Evolutionary conservation across 176 grass and related monocot genomes (phyloP).

Genomic region (Oryza punctata): DNA sequence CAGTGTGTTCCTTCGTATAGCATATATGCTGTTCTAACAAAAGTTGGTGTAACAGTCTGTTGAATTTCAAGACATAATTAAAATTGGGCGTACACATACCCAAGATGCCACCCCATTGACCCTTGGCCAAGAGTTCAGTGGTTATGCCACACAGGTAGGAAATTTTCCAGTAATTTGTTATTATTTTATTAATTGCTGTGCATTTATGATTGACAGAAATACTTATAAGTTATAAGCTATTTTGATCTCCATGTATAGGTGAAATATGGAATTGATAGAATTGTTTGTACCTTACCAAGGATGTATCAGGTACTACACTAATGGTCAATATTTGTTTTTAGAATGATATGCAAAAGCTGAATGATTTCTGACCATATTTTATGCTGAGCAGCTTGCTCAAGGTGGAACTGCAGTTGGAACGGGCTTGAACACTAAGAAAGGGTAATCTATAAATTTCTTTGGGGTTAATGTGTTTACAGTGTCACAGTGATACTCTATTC

Average conservation of each 20-base stretch:
- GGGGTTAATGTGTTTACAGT: slow-evolving; percentile 1
- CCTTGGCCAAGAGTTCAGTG: slow-evolving; percentile 98
- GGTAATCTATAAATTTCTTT: slow-evolving; percentile 46
- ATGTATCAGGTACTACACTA: slow-evolving; percentile 86
- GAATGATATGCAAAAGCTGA: slow-evolving; percentile 28
- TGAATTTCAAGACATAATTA: slow-evolving; percentile 96
- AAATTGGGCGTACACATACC: slow-evolving; percentile 94
- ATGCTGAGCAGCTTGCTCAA: slow-evolving; percentile 85
- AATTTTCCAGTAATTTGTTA: slow-evolving; percentile 36
- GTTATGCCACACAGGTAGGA: slow-evolving; percentile 84
- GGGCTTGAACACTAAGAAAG: slow-evolving; percentile 96
- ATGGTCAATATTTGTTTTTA: slow-evolving; percentile 28
- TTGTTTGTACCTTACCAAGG: slow-evolving; percentile 71
- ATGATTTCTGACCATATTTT: slow-evolving; percentile 24
- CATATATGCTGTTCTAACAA: slow-evolving; percentile 9
- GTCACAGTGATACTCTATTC: neutral
- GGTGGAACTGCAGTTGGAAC: slow-evolving; percentile 99
- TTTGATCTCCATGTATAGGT: slow-evolving; percentile 58
- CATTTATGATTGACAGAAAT: slow-evolving; percentile 19
- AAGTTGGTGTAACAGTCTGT: slow-evolving; percentile 57
- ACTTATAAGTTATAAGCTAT: slow-evolving; percentile 20
- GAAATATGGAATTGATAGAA: slow-evolving; percentile 86
- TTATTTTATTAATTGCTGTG: neutral
- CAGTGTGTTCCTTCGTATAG: slow-evolving; percentile 3
- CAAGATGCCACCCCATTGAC: slow-evolving; percentile 98